Evolutionary conservation across 2,329 filamentous ascomycete species (phyloP), one percentile per base, ranked within the genome.

Genomic region (Botrytis tulipae): DNA sequence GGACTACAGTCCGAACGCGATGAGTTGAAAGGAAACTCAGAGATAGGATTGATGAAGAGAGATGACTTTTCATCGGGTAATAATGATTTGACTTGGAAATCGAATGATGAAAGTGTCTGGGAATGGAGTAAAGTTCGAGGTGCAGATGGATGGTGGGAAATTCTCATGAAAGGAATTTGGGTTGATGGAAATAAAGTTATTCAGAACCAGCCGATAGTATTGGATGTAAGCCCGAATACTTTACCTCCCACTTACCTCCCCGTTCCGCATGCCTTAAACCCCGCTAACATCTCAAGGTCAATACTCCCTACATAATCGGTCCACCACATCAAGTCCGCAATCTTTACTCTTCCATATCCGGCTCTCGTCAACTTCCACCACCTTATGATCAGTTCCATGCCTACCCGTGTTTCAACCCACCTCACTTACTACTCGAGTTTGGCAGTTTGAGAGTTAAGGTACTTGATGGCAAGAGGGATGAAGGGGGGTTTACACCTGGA

Each of bases 61-160:
- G 70, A 73, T 22, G 70, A 51, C 29, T 32, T 5, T 22, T 16
- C 16, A 18, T 40, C 29, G 22, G 14, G 32, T 8, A 22, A 48
- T 5, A 40, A 37, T 40, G 42, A 71, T 37, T 25, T 48, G 32
- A 3, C 14, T 29, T 16, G 7, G 51, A 51, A 63, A 22, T 42
- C 10, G 7, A 29, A 54, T 2, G 69, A 68, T 29, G 54, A 63
- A 59, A 66, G 29, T n/a, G 62, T 73, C 7, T 78, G 76, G 76
- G 77, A 76, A 67, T 78, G 77, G 77, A 57, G 74, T 35, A 70
- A 74, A 48, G 77, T 78, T 16, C 75, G 74, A 35, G 77, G 77
- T 7, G 74, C 75, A n/a, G 77, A 77, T 67, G 76, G 77, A 14
- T 78, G 70, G 70, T 78, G 77, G 77, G 76, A 78, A 73, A 75